Percentiles rank a stretch among this genome's conserved stretches.
Evolutionary conservation across 805 yeast species (phyloP).

Genomic region (Kodamaea jinghongensis): DNA sequence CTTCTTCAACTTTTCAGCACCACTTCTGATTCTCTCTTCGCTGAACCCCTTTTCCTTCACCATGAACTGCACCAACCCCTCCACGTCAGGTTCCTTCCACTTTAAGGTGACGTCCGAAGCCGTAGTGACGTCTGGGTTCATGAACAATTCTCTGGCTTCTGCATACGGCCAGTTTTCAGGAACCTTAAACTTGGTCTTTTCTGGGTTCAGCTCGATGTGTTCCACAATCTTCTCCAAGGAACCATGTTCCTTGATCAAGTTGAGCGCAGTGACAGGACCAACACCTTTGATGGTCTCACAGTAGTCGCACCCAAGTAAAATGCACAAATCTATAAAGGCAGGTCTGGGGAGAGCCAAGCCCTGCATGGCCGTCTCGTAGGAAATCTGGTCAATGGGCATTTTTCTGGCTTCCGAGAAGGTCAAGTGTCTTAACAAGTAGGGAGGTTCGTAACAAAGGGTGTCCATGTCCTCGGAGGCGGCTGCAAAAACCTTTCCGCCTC

Average conservation of each 20-base stretch:
- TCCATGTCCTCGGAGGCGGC: slow-evolving; percentile 99
- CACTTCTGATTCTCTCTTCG: slow-evolving; percentile 87
- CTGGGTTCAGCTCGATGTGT: slow-evolving; percentile 52
- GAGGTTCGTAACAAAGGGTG: slow-evolving; percentile 88
- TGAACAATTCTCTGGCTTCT: slow-evolving; percentile 81
- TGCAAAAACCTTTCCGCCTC: slow-evolving; percentile 87
- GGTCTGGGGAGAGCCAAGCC: slow-evolving; percentile 71
- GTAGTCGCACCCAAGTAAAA: slow-evolving; percentile 93
- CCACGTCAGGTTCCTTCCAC: slow-evolving; percentile 88
- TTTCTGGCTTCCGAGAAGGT: slow-evolving; percentile 94
- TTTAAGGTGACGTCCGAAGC: slow-evolving; percentile 65
- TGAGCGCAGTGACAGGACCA: slow-evolving; percentile 93
- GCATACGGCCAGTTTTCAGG: slow-evolving; percentile 95
- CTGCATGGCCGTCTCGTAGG: slow-evolving; percentile 62
- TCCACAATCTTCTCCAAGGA: slow-evolving; percentile 76
- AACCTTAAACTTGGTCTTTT: slow-evolving; percentile 65
- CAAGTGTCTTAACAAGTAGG: slow-evolving; percentile 77
- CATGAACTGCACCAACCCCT: slow-evolving; percentile 78
- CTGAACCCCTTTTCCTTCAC: slow-evolving; percentile 86
- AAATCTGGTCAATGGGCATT: slow-evolving; percentile 84
- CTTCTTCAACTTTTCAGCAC: slow-evolving; percentile 81
- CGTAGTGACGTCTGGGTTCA: slow-evolving; percentile 73
- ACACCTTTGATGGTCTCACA: slow-evolving; percentile 93
- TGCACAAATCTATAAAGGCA: slow-evolving; percentile 88
- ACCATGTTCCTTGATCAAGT: slow-evolving; percentile 82